Evolutionary conservation across 257 asterid genomes (phyloP).

Genomic region (Nicotiana undulata): DNA sequence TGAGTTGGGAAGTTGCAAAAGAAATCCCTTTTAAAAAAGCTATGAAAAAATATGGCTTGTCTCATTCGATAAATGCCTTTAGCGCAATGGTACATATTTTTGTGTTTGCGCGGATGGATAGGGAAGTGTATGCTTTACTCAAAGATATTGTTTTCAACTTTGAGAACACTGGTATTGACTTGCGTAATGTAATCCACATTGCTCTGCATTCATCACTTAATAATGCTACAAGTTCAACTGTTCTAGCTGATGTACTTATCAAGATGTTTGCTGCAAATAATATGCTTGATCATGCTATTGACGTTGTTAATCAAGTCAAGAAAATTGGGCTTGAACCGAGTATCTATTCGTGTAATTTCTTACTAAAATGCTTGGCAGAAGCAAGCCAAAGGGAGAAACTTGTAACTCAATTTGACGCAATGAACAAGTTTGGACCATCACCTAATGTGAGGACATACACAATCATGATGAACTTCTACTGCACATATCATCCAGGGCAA

Average conservation of each 20-base stretch:
- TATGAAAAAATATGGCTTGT: slow-evolving; percentile 39
- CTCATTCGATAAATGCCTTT: slow-evolving; percentile 25
- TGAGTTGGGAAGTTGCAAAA: slow-evolving; percentile 41
- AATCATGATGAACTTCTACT: slow-evolving; percentile 44
- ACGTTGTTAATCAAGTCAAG: slow-evolving; percentile 29
- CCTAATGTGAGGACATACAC: slow-evolving; percentile 55
- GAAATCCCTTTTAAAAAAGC: slow-evolving; percentile 26
- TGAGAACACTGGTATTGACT: slow-evolving; percentile 26
- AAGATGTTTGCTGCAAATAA: slow-evolving; percentile 49
- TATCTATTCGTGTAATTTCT: slow-evolving; percentile 48
- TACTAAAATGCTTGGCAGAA: slow-evolving; percentile 56
- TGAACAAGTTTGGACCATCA: slow-evolving; percentile 50
- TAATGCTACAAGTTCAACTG: slow-evolving; percentile 19
- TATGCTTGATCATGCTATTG: slow-evolving; percentile 40
- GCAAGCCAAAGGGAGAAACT: slow-evolving; percentile 23
- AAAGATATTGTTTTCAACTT: slow-evolving; percentile 38
- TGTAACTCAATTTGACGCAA: slow-evolving; percentile 29
- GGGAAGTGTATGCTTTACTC: slow-evolving; percentile 42
- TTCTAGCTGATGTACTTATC: slow-evolving; percentile 36
- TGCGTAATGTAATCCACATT: slow-evolving; percentile 25
- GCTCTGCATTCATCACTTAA: slow-evolving; percentile 13
- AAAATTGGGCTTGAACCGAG: slow-evolving; percentile 33
- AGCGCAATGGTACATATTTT: slow-evolving; percentile 34
- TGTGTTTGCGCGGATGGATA: slow-evolving; percentile 42
- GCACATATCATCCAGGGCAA: slow-evolving; percentile 15